phyloP scores from a whole-genome alignment of 192 early-diverging fungal species.

The Bifiguratus adelaidae region DNA sequence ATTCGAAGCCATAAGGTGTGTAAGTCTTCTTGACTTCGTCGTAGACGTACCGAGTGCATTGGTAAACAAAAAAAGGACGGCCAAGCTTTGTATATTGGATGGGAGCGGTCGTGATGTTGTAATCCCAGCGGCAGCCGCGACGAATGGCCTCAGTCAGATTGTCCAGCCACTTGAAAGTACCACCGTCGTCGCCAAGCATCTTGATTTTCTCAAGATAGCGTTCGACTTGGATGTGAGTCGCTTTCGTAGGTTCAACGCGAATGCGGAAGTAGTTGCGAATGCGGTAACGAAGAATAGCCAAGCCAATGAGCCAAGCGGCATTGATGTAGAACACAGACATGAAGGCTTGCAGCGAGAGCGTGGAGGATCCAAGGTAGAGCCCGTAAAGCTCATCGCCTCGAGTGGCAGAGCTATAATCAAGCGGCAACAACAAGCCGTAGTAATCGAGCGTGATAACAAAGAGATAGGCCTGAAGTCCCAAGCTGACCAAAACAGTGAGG shows the following conservation, averaged over 20 bases:
- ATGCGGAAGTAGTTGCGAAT: slow-evolving; percentile 43
- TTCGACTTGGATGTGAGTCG: slow-evolving; percentile 33
- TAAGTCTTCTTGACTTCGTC: slow-evolving; percentile 37
- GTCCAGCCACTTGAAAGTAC: slow-evolving; percentile 13
- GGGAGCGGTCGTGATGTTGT: slow-evolving; percentile 23
- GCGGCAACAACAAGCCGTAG: slow-evolving; percentile 30
- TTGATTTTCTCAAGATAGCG: slow-evolving; percentile 17
- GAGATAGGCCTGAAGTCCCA: slow-evolving; percentile 30
- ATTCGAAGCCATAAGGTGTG: slow-evolving; percentile 39
- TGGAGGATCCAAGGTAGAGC: not conserved
- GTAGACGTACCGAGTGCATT: slow-evolving; percentile 68
- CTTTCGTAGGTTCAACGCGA: slow-evolving; percentile 20
- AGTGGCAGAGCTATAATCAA: too few relatives aligned
- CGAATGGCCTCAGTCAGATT: slow-evolving; percentile 6
- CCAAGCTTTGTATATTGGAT: slow-evolving; percentile 33
- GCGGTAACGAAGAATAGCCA: not conserved
- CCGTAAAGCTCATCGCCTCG: not conserved
- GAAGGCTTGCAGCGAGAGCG: not conserved
- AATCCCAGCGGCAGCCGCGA: slow-evolving; percentile 20
- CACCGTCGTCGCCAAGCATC: slow-evolving; percentile 21
- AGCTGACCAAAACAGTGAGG: slow-evolving; percentile 13
- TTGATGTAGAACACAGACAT: not conserved
- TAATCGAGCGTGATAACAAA: slow-evolving; percentile 40
- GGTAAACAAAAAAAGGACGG: slow-evolving; percentile 51
- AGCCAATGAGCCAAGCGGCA: not conserved